Percentiles rank a stretch among this genome's conserved stretches.
Conservation (phyloP, 2,329 filamentous ascomycete genomes). For the Trichoderma arundinaceum region DNA sequence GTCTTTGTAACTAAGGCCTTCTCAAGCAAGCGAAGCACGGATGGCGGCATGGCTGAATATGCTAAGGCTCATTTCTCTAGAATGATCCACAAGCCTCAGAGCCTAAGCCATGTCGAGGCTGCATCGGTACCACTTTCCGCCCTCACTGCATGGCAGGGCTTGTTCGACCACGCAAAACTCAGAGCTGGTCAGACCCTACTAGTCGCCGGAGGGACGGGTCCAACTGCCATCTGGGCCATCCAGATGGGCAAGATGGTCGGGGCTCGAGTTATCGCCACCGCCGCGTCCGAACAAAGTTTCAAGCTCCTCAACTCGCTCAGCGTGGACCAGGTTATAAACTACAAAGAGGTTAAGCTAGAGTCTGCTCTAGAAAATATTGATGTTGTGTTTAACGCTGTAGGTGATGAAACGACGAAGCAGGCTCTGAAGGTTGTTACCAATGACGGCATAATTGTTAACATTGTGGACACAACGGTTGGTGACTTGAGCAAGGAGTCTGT, state of each 20-base stretch:
- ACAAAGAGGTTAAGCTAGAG: not conserved
- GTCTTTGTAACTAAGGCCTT: not conserved
- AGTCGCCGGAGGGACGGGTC: not conserved
- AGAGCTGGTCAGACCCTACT: not conserved
- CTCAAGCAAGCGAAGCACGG: not conserved
- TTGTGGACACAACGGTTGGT: not conserved
- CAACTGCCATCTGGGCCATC: conserved; percentile 1
- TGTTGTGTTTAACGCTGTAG: not conserved
- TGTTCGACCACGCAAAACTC: not conserved
- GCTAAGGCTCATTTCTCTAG: not conserved
- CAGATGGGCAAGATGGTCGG: not conserved
- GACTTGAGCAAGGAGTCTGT: not conserved
- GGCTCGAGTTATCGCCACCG: not conserved
- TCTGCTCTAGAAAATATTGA: not conserved
- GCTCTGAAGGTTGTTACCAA: not conserved
- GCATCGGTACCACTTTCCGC: not conserved
- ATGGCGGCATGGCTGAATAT: not conserved
- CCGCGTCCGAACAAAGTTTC: not conserved
- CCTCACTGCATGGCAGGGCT: not conserved
- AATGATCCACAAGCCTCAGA: not conserved
- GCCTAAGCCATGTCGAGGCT: not conserved
- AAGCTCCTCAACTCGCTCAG: not conserved
- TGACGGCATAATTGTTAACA: not conserved
- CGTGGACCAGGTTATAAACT: not conserved
- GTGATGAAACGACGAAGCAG: not conserved